Percentiles rank a stretch among this genome's conserved stretches.
These are phyloP conservation scores for Suhomyces wounanorum DNA, from an alignment of 1,139 yeast species.

Conservation along the genomic window DNA sequence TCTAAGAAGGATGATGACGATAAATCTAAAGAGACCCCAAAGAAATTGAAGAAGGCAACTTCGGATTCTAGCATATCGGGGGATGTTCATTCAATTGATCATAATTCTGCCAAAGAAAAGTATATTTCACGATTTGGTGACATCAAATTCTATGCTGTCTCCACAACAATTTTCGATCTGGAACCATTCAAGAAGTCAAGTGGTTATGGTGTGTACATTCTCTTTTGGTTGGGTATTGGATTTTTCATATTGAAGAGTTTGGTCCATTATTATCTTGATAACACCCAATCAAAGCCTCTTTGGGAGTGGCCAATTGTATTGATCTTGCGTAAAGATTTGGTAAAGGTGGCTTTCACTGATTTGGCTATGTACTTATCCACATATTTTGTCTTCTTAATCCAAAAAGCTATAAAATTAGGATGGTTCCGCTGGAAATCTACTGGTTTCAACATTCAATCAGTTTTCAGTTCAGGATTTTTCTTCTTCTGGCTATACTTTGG, in stretches of 20 bases:
- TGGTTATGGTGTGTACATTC: constrained; percentile 66
- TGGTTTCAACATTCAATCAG: constrained; percentile 64
- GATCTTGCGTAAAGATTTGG: constrained; percentile 55
- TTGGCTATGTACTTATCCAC: constrained; percentile 64
- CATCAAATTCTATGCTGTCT: constrained; percentile 39
- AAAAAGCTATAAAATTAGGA: constrained; percentile 45
- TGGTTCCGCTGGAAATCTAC: constrained; percentile 54
- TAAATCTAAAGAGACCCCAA: not conserved
- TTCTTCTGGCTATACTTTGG: constrained; percentile 55
- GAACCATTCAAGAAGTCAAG: constrained; percentile 39
- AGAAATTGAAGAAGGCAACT: not conserved
- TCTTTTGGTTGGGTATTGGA: constrained; percentile 68
- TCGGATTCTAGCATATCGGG: not conserved
- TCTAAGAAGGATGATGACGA: constrained; percentile 1
- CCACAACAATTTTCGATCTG: constrained; percentile 54
- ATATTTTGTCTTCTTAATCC: constrained; percentile 59
- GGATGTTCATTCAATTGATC: not conserved
- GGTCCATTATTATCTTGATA: constrained; percentile 43
- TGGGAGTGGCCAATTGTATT: constrained; percentile 52
- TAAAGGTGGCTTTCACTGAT: constrained; percentile 69
- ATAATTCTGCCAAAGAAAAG: constrained; percentile 5
- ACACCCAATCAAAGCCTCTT: constrained; percentile 22
- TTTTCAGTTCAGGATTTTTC: constrained; percentile 56
- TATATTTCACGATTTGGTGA: constrained; percentile 44
- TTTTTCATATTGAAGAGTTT: constrained; percentile 51